Conservation (phyloP, 106 monocot genomes). For the Agapanthus africanus region DNA sequence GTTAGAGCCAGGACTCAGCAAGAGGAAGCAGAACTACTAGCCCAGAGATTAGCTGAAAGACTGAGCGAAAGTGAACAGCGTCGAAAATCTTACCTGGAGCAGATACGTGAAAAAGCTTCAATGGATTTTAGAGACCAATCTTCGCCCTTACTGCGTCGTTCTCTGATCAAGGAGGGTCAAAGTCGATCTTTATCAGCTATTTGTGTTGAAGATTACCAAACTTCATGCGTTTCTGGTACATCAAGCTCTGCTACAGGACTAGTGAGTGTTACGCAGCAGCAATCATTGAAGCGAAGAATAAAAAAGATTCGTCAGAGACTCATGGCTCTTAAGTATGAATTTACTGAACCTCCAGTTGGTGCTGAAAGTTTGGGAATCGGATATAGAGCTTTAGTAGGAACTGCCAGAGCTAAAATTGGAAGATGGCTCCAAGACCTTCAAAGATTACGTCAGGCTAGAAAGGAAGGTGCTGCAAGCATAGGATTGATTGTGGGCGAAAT, state of each 20-base stretch:
- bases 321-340: constrained; percentile 91
- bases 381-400: constrained; percentile 44
- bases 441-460: constrained; percentile 82
- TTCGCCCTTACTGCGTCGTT: constrained; percentile 73
- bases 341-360: constrained; percentile 50
- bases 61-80: constrained; percentile 97
- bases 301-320: constrained; percentile 91
- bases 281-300: constrained; percentile 66
- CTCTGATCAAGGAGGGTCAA: constrained; percentile 60
- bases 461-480: constrained; percentile 76
- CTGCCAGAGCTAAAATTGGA: constrained; percentile 81
- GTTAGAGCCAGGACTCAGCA: constrained; percentile 83
- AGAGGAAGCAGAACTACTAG: constrained; percentile 92
- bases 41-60: constrained; percentile 84
- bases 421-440: constrained; percentile 96
- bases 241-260: constrained; percentile 32
- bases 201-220: constrained; percentile 47
- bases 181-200: constrained; percentile 28
- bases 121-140: constrained; percentile 93
- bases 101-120: constrained; percentile 96
- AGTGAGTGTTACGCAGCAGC: constrained; percentile 31
- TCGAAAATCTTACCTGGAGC: constrained; percentile 87
- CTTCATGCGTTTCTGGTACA: constrained; percentile 14
- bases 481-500: constrained; percentile 83
- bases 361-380: constrained; percentile 56